These are phyloP conservation scores for Apostasia ramifera DNA, from an alignment of 106 monocot species.

Conservation along the genomic window DNA sequence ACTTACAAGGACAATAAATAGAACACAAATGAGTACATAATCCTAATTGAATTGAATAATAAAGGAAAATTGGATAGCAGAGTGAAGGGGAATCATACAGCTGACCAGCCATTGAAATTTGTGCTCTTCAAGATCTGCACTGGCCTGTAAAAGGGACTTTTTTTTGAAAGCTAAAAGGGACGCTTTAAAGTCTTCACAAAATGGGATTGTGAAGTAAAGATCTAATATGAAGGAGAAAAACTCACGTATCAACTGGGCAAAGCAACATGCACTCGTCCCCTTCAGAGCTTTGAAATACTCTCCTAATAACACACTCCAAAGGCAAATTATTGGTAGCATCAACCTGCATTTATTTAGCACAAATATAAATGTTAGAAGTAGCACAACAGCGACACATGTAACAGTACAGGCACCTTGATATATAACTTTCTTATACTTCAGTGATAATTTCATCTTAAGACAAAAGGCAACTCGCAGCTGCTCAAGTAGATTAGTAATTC, in stretches of 20 bases:
- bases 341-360: constrained; percentile 40
- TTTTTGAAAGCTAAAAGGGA: not conserved
- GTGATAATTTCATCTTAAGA: not conserved
- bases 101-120: constrained; percentile 90
- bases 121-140: constrained; percentile 92
- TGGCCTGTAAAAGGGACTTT: constrained; percentile 55
- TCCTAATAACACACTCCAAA: constrained; percentile 86
- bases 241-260: constrained; percentile 94
- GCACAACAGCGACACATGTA: not conserved
- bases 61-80: not conserved
- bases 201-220: not conserved
- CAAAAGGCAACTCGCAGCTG: not conserved
- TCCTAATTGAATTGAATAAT: not conserved
- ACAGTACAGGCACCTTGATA: not conserved
- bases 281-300: constrained; percentile 73
- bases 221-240: not conserved
- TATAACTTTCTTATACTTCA: not conserved
- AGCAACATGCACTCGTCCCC: constrained; percentile 94
- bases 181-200: no score
- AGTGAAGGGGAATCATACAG: constrained; percentile 46
- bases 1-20: not conserved
- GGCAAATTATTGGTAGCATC: constrained; percentile 81
- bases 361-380: not conserved
- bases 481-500: not conserved
- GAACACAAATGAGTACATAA: not conserved